Evolutionary conservation across 257 asterid species (phyloP), one percentile per base, ranked within the genome.

Genomic region (Solanum chiquidenum): DNA sequence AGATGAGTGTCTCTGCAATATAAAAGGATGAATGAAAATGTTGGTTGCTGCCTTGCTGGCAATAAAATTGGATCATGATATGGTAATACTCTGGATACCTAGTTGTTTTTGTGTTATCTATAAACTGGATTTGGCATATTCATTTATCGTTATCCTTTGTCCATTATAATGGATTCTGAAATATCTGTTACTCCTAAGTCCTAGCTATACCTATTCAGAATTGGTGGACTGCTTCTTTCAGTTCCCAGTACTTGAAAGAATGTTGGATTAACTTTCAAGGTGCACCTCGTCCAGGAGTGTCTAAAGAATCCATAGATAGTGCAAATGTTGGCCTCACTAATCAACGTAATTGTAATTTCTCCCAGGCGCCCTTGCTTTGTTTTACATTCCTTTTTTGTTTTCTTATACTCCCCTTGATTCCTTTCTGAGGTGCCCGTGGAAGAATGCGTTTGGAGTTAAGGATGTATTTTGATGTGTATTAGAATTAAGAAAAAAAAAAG

Each of bases 301-400:
- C 98, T 97, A 89, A 90, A 85, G 90, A 77, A 84, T 29, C 31
- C 31, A 29, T 96, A 46, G 98, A 94, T 90, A 98, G 97, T 83
- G 99, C 99, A 85, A 94, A 97, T 89, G 73, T 94, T 89, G 95
- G 96, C 64, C 94, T 97, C 82, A 75, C 89, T 89, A 91, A 92
- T 89, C 94, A 91, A 86, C 91, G 86, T 46, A 69, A 52, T 13
- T 96, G 91, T 88, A 91, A 87, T 88, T 97, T 97, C 83, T 21
- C 88, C 66, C 98, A 93, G 98, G 98, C 94, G 90, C 46, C 34
- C 79, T 6, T 33, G 79, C 21, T 77, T 88, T 72, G 16, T 60
- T 58, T 46, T 7, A 11, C 4, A 14, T 20, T 46, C 46, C 58
- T 55, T 69, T 27, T 74, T 33, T 37, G 46, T 40, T n/a, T 68